Conservation (phyloP, 768 basidiomycete species). For the Lactifluus piperatus region DNA sequence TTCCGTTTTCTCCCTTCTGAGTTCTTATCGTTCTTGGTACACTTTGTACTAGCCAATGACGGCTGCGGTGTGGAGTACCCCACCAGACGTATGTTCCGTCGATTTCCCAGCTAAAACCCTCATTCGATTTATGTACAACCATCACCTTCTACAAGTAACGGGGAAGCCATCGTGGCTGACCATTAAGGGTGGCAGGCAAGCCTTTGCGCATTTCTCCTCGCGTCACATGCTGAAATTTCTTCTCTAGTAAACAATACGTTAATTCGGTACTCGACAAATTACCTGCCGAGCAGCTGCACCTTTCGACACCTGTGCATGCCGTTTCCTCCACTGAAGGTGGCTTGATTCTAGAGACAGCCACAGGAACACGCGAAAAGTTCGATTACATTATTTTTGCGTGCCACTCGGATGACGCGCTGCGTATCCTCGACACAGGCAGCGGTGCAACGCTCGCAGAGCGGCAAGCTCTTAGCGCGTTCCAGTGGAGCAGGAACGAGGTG, state of each 20-base stretch:
- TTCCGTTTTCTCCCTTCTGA: not conserved
- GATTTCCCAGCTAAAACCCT: constrained; percentile 67
- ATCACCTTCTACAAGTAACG: constrained; percentile 61
- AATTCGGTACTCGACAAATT: constrained; percentile 49
- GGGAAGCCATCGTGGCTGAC: constrained; percentile 70
- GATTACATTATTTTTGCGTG: constrained; percentile 70
- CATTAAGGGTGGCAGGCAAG: constrained; percentile 61
- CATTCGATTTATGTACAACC: constrained; percentile 66
- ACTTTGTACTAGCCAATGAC: constrained; percentile 50
- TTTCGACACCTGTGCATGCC: constrained; percentile 45
- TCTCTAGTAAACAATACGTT: constrained; percentile 43
- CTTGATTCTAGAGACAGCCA: constrained; percentile 39
- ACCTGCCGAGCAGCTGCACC: constrained; percentile 44
- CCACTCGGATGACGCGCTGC: constrained; percentile 57
- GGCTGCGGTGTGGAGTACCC: constrained; percentile 73
- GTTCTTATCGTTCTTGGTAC: not conserved
- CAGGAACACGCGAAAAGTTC: constrained; percentile 39
- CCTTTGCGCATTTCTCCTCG: constrained; percentile 27
- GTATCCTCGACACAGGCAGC: constrained; percentile 42
- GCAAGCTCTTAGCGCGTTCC: constrained; percentile 45
- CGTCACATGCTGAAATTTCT: not conserved
- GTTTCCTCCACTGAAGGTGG: constrained; percentile 24
- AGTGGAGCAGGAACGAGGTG: constrained; percentile 61
- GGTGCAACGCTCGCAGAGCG: constrained; percentile 45
- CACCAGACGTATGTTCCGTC: constrained; percentile 56